These are phyloP conservation scores for Clavaria fumosa DNA, from an alignment of 768 basidiomycete species.

Conservation along the genomic window DNA sequence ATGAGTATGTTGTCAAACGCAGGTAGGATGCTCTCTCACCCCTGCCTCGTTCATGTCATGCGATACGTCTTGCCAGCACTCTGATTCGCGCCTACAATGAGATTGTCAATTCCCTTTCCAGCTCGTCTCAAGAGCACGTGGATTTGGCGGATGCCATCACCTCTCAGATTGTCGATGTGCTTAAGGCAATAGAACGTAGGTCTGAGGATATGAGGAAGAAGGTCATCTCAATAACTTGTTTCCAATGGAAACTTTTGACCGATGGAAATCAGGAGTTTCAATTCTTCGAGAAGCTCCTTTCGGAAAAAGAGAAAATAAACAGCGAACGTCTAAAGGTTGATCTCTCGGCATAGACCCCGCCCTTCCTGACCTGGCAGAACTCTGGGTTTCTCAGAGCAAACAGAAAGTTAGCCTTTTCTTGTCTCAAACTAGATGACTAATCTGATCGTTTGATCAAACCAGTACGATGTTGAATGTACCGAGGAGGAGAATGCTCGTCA, in stretches of 20 bases:
- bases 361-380: too few relatives aligned
- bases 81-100: slow-evolving; percentile 55
- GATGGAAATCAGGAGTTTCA: slow-evolving; percentile 36
- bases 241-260: background rate
- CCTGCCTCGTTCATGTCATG: slow-evolving; percentile 8
- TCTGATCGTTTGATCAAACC: slow-evolving; percentile 5
- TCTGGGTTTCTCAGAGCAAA: slow-evolving; percentile 14
- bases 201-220: slow-evolving; percentile 58
- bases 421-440: background rate
- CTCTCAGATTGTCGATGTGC: slow-evolving; percentile 45
- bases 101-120: slow-evolving; percentile 44
- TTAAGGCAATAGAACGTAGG: slow-evolving; percentile 42
- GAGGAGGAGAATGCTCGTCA: slow-evolving; percentile 62
- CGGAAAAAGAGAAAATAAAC: slow-evolving; percentile 55
- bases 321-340: slow-evolving; percentile 55
- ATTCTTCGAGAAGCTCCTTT: slow-evolving; percentile 55
- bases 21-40: slow-evolving; percentile 27
- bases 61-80: slow-evolving; percentile 33
- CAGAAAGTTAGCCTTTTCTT: slow-evolving; percentile 15
- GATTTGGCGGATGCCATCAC: slow-evolving; percentile 46
- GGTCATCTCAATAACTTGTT: slow-evolving; percentile 19
- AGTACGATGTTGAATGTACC: slow-evolving; percentile 71
- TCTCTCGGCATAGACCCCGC: slow-evolving; percentile 4
- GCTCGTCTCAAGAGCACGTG: slow-evolving; percentile 53
- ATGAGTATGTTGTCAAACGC: slow-evolving; percentile 33